Evolutionary conservation across 306 rosid genomes (phyloP).

Genomic region (Fragaria ananassa): DNA sequence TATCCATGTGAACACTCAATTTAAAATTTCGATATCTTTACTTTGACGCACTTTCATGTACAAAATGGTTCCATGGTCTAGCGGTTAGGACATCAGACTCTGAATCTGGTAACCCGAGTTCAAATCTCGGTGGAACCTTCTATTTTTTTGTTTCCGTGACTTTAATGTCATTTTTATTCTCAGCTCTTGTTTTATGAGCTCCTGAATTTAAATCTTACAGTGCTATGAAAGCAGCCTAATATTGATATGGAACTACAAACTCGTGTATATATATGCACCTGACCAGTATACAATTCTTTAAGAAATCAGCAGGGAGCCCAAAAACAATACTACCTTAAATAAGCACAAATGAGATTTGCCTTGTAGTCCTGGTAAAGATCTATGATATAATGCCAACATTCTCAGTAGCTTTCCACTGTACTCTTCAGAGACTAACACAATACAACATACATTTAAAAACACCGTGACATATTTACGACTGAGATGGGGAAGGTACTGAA

Average conservation of each 20-base stretch:
- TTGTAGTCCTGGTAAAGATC: neutral
- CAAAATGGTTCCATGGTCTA: neutral
- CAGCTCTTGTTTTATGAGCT: neutral
- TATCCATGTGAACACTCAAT: too few species aligned
- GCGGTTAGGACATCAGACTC: conserved; percentile 16
- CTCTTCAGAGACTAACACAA: neutral
- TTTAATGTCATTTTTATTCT: too few species aligned
- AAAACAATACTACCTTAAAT: neutral
- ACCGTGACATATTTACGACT: neutral
- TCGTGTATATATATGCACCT: neutral
- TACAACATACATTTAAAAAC: neutral
- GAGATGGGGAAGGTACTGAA: conserved; percentile 3
- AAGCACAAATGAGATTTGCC: neutral
- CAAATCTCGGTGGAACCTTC: conserved; percentile 10
- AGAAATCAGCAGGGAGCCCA: neutral
- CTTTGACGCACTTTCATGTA: too few species aligned
- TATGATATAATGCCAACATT: neutral
- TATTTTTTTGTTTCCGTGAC: neutral
- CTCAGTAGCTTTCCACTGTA: neutral
- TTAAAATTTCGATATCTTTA: too few species aligned
- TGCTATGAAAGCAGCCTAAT: neutral
- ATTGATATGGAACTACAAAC: neutral
- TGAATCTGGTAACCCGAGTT: conserved; percentile 8
- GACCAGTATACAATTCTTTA: neutral
- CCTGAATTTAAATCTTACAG: neutral